Evolutionary conservation across 495 filamentous ascomycete genomes (phyloP).

Genomic region (Annulohypoxylon stygium): DNA sequence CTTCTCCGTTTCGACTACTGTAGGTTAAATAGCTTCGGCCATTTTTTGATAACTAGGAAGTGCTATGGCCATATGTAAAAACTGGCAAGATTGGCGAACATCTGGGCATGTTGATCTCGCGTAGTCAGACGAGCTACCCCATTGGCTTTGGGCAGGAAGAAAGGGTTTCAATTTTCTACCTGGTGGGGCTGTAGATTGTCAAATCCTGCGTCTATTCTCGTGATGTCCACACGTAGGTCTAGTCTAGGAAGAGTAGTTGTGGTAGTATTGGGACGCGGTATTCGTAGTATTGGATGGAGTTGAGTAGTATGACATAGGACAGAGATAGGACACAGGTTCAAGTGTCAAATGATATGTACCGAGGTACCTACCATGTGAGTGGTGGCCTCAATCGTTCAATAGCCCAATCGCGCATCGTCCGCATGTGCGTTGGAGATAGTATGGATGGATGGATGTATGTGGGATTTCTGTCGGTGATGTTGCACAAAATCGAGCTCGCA

Average conservation of each 20-base stretch:
- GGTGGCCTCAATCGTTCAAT: neutral
- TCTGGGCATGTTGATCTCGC: constrained; percentile 26
- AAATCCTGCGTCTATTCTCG: constrained; percentile 4
- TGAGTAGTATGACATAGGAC: constrained; percentile 1
- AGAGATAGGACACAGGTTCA: neutral
- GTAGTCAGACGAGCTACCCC: neutral
- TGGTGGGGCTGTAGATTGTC: constrained; percentile 5
- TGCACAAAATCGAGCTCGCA: constrained; percentile 3
- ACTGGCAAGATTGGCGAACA: constrained; percentile 23
- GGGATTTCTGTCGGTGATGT: constrained; percentile 7
- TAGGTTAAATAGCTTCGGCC: constrained; percentile 42
- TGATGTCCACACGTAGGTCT: constrained; percentile 8
- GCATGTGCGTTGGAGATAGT: neutral
- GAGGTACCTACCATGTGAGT: neutral
- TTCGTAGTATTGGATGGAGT: neutral
- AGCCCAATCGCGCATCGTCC: neutral
- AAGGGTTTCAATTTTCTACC: constrained; percentile 2
- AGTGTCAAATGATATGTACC: neutral
- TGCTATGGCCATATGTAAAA: neutral
- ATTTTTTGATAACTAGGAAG: constrained; percentile 19
- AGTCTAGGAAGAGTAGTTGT: neutral
- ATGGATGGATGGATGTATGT: neutral
- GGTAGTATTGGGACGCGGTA: neutral
- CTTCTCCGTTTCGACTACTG: constrained; percentile 42
- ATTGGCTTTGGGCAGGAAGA: neutral